Evolutionary conservation across 768 basidiomycete species (phyloP), one percentile per base, ranked within the genome.

Genomic region (Crepidotus variabilis): DNA sequence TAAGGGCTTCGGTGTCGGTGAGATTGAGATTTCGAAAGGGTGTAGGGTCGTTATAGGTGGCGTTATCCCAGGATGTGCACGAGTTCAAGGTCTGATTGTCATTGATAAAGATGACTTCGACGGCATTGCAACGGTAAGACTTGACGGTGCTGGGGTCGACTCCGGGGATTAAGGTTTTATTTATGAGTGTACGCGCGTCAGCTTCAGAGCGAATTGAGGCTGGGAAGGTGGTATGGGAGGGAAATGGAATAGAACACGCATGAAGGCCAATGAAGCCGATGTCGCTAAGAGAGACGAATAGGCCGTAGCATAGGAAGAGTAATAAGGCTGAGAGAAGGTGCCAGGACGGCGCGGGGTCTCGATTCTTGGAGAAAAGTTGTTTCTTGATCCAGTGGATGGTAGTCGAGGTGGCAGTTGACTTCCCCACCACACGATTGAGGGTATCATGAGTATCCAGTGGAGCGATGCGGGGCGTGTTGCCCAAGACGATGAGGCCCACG

Each of bases 1-100:
- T 62, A 28, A 68, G 62, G 35, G 61, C 57, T 28, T 61, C 67
- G 24, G 61, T 62, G 46, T 68, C 67, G 2, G 67, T 65, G 1
- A 60, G 52, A 34, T 68, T 68, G 14, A 66, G 39, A 9, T 23
- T 52, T 8, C 11, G 7, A 50, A 63, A 66, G 28, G 63, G 23
- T 11, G 51, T 52, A 11, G 28, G 24, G 21, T 68, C 65, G 23
- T 55, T 62, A 32, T 60, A 65, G 13, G 67, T 68, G 0, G 59
- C 57, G 53, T 68, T 68, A 21, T 52, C 56, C 65, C 65, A 68
- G 6, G 54, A 24, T 5, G 57, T 61, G 50, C 67, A 68, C 18
- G 53, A 50, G 45, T 48, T 54, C 20, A 57, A 23, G 16, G 57
- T 52, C 16, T 54, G 48, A 33, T 61, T 56, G n/a, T n/a, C 54